These are phyloP conservation scores for Xylaria sp. DNA, from an alignment of 495 filamentous ascomycete species.

Conservation along the genomic window DNA sequence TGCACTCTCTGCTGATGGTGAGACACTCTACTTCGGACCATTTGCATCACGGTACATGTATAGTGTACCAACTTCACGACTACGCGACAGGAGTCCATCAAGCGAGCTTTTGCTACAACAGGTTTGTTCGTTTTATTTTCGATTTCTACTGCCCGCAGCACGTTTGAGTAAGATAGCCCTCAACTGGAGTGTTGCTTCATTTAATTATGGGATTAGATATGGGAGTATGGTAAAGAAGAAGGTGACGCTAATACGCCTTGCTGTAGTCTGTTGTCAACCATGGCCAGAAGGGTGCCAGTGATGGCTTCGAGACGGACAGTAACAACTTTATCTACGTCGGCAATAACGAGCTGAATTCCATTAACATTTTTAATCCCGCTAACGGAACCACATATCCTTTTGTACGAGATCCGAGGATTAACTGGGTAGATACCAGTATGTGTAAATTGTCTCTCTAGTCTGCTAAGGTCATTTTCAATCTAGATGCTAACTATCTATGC, in stretches of 20 bases:
- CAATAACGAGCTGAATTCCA: constrained; percentile 21
- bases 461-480: not conserved
- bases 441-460: constrained; percentile 17
- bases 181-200: not conserved
- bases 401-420: constrained; percentile 49
- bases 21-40: constrained; percentile 47
- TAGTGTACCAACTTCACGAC: constrained; percentile 41
- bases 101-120: constrained; percentile 42
- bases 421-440: constrained; percentile 49
- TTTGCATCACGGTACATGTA: constrained; percentile 45
- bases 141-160: not conserved
- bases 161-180: no score
- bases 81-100: constrained; percentile 33
- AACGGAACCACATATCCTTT: constrained; percentile 42
- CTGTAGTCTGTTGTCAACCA: constrained; percentile 35
- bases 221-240: no score
- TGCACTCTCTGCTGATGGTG: constrained; percentile 46
- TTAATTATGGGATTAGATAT: not conserved
- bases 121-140: not conserved
- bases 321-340: constrained; percentile 40
- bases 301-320: constrained; percentile 48
- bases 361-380: constrained; percentile 28
- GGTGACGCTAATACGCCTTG: not conserved
- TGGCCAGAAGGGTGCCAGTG: constrained; percentile 46
- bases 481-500: not conserved